A percentile compares a stretch with the other conserved stretches of the same genome.
These are phyloP conservation scores for Cydonia oblonga DNA, from an alignment of 331 rosid genomes.

Conservation along the genomic window DNA sequence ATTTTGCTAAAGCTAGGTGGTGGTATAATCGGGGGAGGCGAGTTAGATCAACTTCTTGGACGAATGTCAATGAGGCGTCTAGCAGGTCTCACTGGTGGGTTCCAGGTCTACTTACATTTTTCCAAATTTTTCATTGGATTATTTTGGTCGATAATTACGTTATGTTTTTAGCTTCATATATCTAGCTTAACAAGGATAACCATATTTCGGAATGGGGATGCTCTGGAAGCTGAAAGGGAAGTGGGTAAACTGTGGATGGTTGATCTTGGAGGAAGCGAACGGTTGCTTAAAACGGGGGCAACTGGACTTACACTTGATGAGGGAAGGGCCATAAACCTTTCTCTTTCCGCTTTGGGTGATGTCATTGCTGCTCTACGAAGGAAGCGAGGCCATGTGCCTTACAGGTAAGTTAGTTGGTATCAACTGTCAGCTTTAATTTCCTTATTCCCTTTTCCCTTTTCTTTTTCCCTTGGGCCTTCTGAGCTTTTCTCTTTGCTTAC, in stretches of 20 bases:
- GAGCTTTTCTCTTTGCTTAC: slow-evolving; percentile 13
- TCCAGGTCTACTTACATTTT: slow-evolving; percentile 26
- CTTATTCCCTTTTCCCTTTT: neutral
- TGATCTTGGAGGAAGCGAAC: slow-evolving; percentile 97
- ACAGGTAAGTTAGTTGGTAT: slow-evolving; percentile 48
- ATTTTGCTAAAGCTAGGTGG: slow-evolving; percentile 67
- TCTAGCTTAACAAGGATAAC: slow-evolving; percentile 93
- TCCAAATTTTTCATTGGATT: slow-evolving; percentile 33
- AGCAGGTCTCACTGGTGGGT: slow-evolving; percentile 99
- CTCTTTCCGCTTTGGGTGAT: slow-evolving; percentile 93
- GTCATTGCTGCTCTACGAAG: slow-evolving; percentile 85
- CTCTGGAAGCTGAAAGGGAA: slow-evolving; percentile 38
- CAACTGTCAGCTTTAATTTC: slow-evolving; percentile 10
- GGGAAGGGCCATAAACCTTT: slow-evolving; percentile 93
- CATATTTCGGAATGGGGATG: slow-evolving; percentile 58
- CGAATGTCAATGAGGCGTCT: slow-evolving; percentile 81
- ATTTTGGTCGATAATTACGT: slow-evolving; percentile 73
- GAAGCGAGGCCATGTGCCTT: slow-evolving; percentile 83
- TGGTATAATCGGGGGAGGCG: slow-evolving; percentile 77
- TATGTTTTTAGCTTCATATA: slow-evolving; percentile 92
- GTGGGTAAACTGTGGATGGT: slow-evolving; percentile 91
- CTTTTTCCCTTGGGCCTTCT: neutral
- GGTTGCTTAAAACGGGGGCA: slow-evolving; percentile 88
- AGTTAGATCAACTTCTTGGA: slow-evolving; percentile 87
- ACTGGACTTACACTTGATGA: slow-evolving; percentile 82